These are phyloP conservation scores for Chloranthus sessilifolius DNA, from an alignment of 164 flowering plant genomes.

Conservation along the genomic window DNA sequence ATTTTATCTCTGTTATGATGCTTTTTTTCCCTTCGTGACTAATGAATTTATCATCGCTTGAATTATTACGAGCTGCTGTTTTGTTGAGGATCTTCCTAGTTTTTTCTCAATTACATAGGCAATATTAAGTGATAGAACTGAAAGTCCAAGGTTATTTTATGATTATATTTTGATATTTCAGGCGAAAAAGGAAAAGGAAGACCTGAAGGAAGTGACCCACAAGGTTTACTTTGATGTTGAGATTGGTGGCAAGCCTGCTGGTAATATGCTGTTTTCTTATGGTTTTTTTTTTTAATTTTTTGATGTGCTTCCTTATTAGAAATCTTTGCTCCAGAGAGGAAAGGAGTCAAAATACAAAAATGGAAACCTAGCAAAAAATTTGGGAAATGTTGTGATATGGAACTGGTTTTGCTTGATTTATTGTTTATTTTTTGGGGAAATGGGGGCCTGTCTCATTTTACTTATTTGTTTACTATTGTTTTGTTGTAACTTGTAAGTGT, in stretches of 20 bases:
- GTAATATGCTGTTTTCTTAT: slow-evolving; percentile 35
- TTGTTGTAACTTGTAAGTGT: too few species aligned
- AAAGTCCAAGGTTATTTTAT: neutral
- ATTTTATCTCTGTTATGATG: too few species aligned
- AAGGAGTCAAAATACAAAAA: neutral
- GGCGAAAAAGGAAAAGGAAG: slow-evolving; percentile 49
- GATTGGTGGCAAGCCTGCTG: slow-evolving; percentile 81
- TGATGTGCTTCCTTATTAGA: neutral
- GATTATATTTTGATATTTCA: slow-evolving; percentile 13
- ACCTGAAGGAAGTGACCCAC: slow-evolving; percentile 67
- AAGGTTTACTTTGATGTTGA: slow-evolving; percentile 82
- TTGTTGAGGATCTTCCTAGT: too few species aligned
- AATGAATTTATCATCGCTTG: too few species aligned
- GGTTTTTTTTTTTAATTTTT: neutral
- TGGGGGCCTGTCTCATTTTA: too few species aligned
- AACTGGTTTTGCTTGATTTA: neutral
- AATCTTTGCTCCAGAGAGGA: neutral
- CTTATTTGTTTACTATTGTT: too few species aligned
- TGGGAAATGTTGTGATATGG: neutral
- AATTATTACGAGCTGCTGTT: too few species aligned
- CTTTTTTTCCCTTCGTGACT: too few species aligned
- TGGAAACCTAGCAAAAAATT: neutral
- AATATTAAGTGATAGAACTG: neutral
- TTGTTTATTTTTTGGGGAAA: neutral
- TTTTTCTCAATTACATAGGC: neutral